A percentile compares a stretch with the other conserved stretches of the same genome.
Evolutionary conservation across 306 rosid genomes (phyloP).

Genomic region (Vigna trinervia): DNA sequence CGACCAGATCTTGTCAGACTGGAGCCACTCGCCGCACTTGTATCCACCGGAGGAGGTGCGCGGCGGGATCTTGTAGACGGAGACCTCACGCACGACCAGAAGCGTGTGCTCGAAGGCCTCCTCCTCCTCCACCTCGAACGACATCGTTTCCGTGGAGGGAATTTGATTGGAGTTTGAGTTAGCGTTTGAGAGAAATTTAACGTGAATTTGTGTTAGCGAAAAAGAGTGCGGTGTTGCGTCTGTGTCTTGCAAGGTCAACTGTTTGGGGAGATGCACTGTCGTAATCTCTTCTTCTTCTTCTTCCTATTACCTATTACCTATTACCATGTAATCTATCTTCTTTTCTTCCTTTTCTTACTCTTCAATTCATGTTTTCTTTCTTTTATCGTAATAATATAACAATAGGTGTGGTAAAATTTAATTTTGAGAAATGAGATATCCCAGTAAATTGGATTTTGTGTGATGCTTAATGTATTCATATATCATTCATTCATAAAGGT

Average conservation of each 20-base stretch:
- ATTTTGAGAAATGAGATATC: background rate
- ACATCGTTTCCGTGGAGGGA: constrained; percentile 62
- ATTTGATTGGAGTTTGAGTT: constrained; percentile 24
- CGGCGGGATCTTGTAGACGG: constrained; percentile 96
- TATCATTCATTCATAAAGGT: background rate
- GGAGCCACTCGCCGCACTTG: constrained; percentile 99
- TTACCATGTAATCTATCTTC: constrained; percentile 9
- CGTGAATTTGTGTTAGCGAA: background rate
- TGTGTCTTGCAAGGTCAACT: constrained; percentile 26
- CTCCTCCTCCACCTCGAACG: constrained; percentile 88
- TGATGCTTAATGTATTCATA: constrained; percentile 30
- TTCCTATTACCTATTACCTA: background rate
- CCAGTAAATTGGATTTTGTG: background rate
- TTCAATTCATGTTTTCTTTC: background rate
- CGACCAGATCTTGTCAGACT: constrained; percentile 97
- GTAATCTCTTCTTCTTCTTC: background rate
- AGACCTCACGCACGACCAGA: constrained; percentile 92
- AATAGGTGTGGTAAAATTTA: background rate
- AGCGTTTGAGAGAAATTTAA: constrained; percentile 40
- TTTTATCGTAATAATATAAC: background rate
- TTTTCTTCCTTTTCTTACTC: background rate
- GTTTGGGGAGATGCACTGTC: constrained; percentile 25
- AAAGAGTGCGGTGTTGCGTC: background rate
- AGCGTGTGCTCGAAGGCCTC: constrained; percentile 96
- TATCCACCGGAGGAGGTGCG: constrained; percentile 90